Base-by-base conservation (phyloP, 1,139 yeast species). In the Geotrichum reessii region DNA sequence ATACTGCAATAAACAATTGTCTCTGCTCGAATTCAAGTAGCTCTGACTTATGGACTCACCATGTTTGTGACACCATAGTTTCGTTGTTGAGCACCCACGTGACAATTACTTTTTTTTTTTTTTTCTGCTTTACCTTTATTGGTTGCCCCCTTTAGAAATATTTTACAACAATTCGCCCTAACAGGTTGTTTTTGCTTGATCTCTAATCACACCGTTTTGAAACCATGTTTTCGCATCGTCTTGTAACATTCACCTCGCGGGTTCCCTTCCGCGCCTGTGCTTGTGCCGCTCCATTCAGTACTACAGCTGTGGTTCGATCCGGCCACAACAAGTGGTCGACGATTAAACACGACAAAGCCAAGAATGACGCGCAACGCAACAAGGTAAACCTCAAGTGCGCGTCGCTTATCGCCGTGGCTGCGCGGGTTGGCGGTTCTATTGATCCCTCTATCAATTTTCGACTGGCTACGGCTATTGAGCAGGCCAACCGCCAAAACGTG, bases 301-400 rank as follows among this genome's bases (percentile, higher is more conserved):
- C 53, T 6, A 14, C 53, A n/a, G 9, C 19, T 9, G 49, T 19
- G 24, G 25, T 40, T 19, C 22, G 17, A 9, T 68, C 69, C n/a
- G 96, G 99, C 0, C 99, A 93, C 72, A 86, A 89, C 49, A 93
- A 92, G 73, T 93, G 99, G 99, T 89, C 95, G 50, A 90, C 89
- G 57, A 93, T 93, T 64, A 86, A 91, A 69, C 97, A 91, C 68
- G 95, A 89, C 70, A 93, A 93, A 74, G 96, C 96, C 59, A 89
- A 90, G 64, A 90, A 91, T 69, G 99, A 93, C 73, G 89, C 92
- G 17, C 83, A 81, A 62, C 82, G 83, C 67, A 85, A 90, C 59
- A 81, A 84, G 61, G 78, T 84, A 55, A 85, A 92, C 9, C 86
- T 87, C 65, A 82, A 85, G 66, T 77, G 87, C 67, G 87, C 97